phyloP scores from a whole-genome alignment of 1,284 basidiomycete species.

The Agaricales sp. region DNA sequence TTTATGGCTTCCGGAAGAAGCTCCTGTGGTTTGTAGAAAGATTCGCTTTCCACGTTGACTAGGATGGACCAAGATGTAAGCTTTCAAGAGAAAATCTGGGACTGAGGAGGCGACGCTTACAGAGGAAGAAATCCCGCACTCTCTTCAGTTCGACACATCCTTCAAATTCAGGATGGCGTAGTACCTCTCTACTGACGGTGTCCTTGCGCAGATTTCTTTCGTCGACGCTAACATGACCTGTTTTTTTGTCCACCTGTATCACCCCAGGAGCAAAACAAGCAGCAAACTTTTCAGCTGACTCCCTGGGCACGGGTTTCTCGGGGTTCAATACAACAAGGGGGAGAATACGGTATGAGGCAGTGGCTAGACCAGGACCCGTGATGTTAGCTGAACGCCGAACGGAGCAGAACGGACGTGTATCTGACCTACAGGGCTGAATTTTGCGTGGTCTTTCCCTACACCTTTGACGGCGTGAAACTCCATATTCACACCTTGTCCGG shows the following conservation, averaged over 20 bases:
- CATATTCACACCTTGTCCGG: conserved; percentile 78
- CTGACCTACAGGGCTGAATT: conserved; percentile 94
- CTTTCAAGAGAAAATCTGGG: not conserved
- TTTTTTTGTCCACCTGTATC: conserved; percentile 56
- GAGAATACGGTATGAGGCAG: conserved; percentile 89
- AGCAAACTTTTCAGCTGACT: conserved; percentile 68
- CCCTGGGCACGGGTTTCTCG: conserved; percentile 52
- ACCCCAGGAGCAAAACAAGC: conserved; percentile 89
- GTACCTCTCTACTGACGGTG: conserved; percentile 87
- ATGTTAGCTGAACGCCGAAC: conserved; percentile 6
- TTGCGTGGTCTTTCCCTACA: conserved; percentile 94
- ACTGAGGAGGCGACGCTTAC: conserved; percentile 32
- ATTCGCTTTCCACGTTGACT: conserved; percentile 90
- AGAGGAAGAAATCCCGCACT: conserved; percentile 91
- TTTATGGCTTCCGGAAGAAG: conserved; percentile 78
- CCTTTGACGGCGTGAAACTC: conserved; percentile 93
- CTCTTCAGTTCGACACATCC: conserved; percentile 79
- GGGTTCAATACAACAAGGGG: conserved; percentile 74
- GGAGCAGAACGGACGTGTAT: conserved; percentile 9
- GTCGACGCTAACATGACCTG: conserved; percentile 52
- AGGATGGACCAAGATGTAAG: not conserved
- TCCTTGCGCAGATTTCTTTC: conserved; percentile 69
- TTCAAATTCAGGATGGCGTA: conserved; percentile 87
- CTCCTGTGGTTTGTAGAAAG: conserved; percentile 78
- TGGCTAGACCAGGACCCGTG: conserved; percentile 44